Percentiles rank a stretch among this genome's conserved stretches.
phyloP scores from a whole-genome alignment of 2,329 filamentous ascomycete species.

The Cercospora beticola region DNA sequence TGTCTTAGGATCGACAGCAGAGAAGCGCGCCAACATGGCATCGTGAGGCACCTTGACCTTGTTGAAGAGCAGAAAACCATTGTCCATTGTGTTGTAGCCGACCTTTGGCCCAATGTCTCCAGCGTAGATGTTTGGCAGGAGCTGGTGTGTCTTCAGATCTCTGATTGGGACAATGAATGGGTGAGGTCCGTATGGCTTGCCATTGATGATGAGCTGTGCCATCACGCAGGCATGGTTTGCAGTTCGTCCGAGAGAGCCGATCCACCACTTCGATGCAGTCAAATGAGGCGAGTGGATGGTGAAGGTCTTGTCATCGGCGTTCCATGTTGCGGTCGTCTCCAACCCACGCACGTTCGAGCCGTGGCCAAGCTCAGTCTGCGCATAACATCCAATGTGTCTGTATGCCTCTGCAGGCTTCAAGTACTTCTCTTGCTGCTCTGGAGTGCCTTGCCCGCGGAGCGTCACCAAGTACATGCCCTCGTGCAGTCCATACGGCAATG shows the following conservation, averaged over 20 bases:
- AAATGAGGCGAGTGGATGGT: conserved; percentile 70
- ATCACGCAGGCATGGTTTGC: conserved; percentile 78
- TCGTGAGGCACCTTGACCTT: conserved; percentile 71
- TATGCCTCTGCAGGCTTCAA: conserved; percentile 67
- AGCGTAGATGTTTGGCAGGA: conserved; percentile 68
- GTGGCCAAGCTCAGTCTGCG: conserved; percentile 77
- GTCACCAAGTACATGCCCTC: conserved; percentile 70
- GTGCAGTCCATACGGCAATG: conserved; percentile 71
- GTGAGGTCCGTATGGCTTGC: conserved; percentile 70
- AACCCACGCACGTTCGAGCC: conserved; percentile 73
- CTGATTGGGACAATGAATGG: conserved; percentile 76
- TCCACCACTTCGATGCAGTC: conserved; percentile 83
- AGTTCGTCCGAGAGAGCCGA: conserved; percentile 71
- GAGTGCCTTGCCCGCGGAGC: conserved; percentile 67
- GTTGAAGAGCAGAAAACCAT: conserved; percentile 76
- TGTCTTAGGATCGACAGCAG: conserved; percentile 65
- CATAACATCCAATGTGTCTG: conserved; percentile 75
- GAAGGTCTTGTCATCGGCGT: conserved; percentile 71
- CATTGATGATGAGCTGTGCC: conserved; percentile 69
- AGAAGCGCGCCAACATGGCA: conserved; percentile 72
- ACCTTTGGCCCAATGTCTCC: conserved; percentile 81
- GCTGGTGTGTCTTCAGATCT: conserved; percentile 67
- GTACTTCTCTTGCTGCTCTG: conserved; percentile 72
- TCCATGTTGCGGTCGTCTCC: conserved; percentile 73
- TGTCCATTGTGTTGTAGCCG: conserved; percentile 68